phyloP scores from a whole-genome alignment of 2,329 filamentous ascomycete species.

The Zarea fungicola region DNA sequence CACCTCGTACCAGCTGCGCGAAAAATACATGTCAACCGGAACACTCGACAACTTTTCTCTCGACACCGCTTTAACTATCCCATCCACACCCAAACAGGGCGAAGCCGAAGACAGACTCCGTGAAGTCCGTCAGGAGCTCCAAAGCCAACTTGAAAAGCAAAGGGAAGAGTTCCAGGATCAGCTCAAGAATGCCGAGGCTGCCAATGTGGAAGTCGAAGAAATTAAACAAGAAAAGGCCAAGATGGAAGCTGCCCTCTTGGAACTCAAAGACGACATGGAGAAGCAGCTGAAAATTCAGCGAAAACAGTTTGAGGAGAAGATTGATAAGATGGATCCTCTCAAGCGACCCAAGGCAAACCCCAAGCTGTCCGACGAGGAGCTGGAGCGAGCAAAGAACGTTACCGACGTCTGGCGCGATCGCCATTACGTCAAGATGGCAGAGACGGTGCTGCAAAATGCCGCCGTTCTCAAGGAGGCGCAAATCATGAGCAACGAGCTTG shows the following conservation, averaged over 20 bases:
- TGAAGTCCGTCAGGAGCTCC: slow-evolving; percentile 75
- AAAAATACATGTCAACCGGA: slow-evolving; percentile 93
- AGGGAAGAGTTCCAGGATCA: slow-evolving; percentile 79
- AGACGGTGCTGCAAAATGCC: slow-evolving; percentile 83
- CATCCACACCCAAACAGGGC: slow-evolving; percentile 77
- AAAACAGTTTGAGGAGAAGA: slow-evolving; percentile 75
- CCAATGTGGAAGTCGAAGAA: slow-evolving; percentile 74
- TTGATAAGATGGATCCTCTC: slow-evolving; percentile 67
- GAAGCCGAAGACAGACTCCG: slow-evolving; percentile 72
- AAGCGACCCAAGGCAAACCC: slow-evolving; percentile 57
- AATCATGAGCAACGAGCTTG: slow-evolving; percentile 94
- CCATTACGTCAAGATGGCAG: slow-evolving; percentile 90
- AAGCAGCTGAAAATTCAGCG: slow-evolving; percentile 78
- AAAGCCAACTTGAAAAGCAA: slow-evolving; percentile 73
- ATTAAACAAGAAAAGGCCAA: slow-evolving; percentile 74
- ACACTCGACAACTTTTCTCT: slow-evolving; percentile 95
- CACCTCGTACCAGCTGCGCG: slow-evolving; percentile 78
- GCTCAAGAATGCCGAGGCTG: slow-evolving; percentile 67
- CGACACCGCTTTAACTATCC: slow-evolving; percentile 90
- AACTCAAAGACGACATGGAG: slow-evolving; percentile 84
- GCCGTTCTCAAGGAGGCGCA: slow-evolving; percentile 90
- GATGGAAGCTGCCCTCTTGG: slow-evolving; percentile 76
- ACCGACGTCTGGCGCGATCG: slow-evolving; percentile 74
- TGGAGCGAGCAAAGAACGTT: slow-evolving; percentile 61
- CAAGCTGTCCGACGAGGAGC: slow-evolving; percentile 65